Evolutionary conservation across 805 yeast genomes (phyloP), one percentile per base, ranked within the genome.

Genomic region (Metschnikowia koreensis): DNA sequence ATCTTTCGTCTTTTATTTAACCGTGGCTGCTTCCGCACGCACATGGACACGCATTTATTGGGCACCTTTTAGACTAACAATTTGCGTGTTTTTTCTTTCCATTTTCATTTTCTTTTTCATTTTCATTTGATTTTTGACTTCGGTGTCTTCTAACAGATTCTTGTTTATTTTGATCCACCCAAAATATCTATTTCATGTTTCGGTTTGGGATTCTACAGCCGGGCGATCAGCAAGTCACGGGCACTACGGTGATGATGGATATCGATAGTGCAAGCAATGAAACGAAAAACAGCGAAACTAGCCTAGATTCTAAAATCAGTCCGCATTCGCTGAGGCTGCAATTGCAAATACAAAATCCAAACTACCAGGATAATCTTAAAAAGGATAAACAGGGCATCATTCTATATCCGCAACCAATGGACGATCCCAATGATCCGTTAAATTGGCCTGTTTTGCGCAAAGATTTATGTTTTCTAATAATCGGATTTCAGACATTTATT

Each of bases 371-470:
- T 22, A 48, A 70, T 0, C 62, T 81, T 44, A 82, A 82, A 52
- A 74, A 70, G 41, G 76, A 80, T 6, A 63, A 69, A 7, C 62
- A 65, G 3, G 87, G 87, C 1, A 66, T 83, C 22, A 74, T 83
- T 34, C 66, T 83, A 36, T 66, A 73, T 49, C 88, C 88, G 0
- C 88, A 83, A 62, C 88, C 88, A 6, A 81, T 79, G 38, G 80
- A 82, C 57, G 70, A 78, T 55, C 84, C 85, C 5, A 82, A 83
- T 58, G 88, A 83, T 56, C 88, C 88, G 2, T 68, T 83, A 39
- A 83, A 83, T 59, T 82, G 87, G 88, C 85, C 87, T 1, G 59
- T 74, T 7, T 80, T 84, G 81, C 70, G 80, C 39, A 69, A 85
- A 29, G 87, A 82, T 54, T 52, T 80, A 44, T 80, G 85, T 7